A percentile compares a stretch with the other conserved stretches of the same genome.
Evolutionary conservation across 176 grass and related monocot species (phyloP).

Genomic region (Chloris gayana): DNA sequence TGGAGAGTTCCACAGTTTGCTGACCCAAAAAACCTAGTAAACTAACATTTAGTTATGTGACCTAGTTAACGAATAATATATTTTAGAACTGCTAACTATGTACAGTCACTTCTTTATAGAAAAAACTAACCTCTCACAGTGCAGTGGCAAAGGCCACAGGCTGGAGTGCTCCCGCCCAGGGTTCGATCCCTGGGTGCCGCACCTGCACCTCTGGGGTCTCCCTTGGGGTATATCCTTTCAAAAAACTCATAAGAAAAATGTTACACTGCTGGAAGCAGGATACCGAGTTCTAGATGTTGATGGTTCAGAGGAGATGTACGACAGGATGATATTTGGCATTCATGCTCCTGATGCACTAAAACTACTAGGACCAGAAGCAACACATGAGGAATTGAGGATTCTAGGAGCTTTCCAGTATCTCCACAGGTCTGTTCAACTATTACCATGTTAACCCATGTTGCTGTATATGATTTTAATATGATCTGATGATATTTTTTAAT

Average conservation of each 20-base stretch:
- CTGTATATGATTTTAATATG: not conserved
- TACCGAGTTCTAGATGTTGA: conserved; percentile 44
- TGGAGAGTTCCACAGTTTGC: too few species aligned
- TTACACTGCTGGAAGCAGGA: conserved; percentile 34
- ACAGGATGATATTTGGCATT: conserved; percentile 62
- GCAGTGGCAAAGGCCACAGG: too few species aligned
- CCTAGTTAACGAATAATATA: too few species aligned
- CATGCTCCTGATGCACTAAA: conserved; percentile 83
- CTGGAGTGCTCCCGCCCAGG: too few species aligned
- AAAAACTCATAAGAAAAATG: not conserved
- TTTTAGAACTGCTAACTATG: too few species aligned
- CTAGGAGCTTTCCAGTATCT: conserved; percentile 84
- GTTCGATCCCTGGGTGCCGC: too few species aligned
- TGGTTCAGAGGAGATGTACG: conserved; percentile 62
- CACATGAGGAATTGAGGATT: conserved; percentile 69
- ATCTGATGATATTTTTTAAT: not conserved
- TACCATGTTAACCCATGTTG: not conserved
- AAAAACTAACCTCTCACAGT: conserved; percentile 9
- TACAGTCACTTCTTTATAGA: not conserved
- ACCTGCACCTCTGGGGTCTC: too few species aligned
- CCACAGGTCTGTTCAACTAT: conserved; percentile 52
- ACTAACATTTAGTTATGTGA: too few species aligned
- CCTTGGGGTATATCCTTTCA: too few species aligned
- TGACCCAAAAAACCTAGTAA: too few species aligned
- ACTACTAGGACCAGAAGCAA: conserved; percentile 67